Evolutionary conservation across 805 yeast species (phyloP).

Genomic region (Allodekkera sacchari): DNA sequence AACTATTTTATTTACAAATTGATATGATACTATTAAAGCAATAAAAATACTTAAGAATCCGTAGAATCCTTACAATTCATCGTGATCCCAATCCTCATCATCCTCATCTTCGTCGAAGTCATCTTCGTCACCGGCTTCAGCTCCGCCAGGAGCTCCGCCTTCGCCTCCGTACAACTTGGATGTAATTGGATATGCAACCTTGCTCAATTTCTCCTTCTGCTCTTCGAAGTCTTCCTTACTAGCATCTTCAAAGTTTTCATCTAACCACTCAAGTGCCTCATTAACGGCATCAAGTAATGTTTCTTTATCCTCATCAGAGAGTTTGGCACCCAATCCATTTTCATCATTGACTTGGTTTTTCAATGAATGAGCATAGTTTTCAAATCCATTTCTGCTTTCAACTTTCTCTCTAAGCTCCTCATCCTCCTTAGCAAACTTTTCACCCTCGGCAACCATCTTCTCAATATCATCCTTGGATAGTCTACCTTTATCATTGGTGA

Average conservation of each 20-base stretch:
- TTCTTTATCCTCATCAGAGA: conserved; percentile 88
- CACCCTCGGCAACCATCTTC: conserved; percentile 97
- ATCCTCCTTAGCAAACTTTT: conserved; percentile 88
- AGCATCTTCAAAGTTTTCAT: conserved; percentile 75
- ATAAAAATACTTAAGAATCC: too few relatives aligned
- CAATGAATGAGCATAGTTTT: conserved; percentile 79
- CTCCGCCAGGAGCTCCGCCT: conserved; percentile 36
- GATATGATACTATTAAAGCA: too few relatives aligned
- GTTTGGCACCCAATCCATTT: conserved; percentile 61
- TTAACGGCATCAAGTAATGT: conserved; percentile 77
- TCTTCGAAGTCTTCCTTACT: conserved; percentile 90
- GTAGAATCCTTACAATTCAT: conserved; percentile 52
- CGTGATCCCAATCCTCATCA: conserved; percentile 55
- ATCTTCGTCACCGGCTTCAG: conserved; percentile 21
- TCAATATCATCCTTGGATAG: conserved; percentile 89
- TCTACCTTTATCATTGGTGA: conserved; percentile 92
- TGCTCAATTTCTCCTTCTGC: conserved; percentile 74
- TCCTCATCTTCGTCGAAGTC: conserved; percentile 49
- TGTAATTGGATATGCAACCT: conserved; percentile 86
- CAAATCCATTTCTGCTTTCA: conserved; percentile 81
- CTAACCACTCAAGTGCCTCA: conserved; percentile 62
- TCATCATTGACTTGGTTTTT: conserved; percentile 52
- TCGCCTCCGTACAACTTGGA: conserved; percentile 58
- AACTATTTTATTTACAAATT: too few relatives aligned
- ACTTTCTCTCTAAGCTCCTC: conserved; percentile 74